Conservation (phyloP, 1,139 yeast species). For the Meyerozyma guilliermondii region DNA sequence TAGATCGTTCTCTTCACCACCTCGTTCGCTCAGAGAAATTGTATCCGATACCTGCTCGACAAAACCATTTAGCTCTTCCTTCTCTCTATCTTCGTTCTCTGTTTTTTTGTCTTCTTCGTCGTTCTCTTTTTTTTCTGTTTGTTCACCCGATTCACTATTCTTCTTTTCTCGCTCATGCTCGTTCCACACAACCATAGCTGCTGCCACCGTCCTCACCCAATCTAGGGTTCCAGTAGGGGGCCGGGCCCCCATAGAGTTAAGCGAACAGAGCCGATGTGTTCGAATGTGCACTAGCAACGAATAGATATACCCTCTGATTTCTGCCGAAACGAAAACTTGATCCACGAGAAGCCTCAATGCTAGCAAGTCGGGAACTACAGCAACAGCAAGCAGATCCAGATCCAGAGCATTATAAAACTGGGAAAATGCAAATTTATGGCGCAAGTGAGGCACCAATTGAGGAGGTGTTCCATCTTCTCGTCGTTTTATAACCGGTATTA, state of each 20-base stretch:
- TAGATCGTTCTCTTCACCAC: conserved; percentile 6
- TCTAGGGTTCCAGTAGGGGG: conserved; percentile 31
- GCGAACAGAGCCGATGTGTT: conserved; percentile 36
- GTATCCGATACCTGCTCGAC: background rate
- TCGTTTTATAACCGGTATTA: conserved; percentile 21
- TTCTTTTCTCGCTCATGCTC: background rate
- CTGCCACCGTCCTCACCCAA: conserved; percentile 21
- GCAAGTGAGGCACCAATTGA: conserved; percentile 25
- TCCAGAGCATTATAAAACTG: conserved; percentile 4
- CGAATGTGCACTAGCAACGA: conserved; percentile 36
- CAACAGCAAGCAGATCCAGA: background rate
- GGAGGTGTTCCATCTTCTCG: conserved; percentile 7
- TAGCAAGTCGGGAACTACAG: background rate
- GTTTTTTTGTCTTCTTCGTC: background rate
- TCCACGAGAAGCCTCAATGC: conserved; percentile 5
- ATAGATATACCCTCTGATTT: conserved; percentile 32
- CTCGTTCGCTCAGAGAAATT: background rate
- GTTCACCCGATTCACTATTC: background rate
- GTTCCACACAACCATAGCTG: conserved; percentile 26
- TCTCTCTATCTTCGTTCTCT: background rate
- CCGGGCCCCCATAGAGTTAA: conserved; percentile 33
- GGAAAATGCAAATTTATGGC: conserved; percentile 39
- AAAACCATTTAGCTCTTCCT: conserved; percentile 1
- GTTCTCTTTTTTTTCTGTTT: no score
- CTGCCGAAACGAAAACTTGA: conserved; percentile 29